Base-by-base conservation (phyloP, 2,329 filamentous ascomycete species). In the Xylaria sp. region DNA sequence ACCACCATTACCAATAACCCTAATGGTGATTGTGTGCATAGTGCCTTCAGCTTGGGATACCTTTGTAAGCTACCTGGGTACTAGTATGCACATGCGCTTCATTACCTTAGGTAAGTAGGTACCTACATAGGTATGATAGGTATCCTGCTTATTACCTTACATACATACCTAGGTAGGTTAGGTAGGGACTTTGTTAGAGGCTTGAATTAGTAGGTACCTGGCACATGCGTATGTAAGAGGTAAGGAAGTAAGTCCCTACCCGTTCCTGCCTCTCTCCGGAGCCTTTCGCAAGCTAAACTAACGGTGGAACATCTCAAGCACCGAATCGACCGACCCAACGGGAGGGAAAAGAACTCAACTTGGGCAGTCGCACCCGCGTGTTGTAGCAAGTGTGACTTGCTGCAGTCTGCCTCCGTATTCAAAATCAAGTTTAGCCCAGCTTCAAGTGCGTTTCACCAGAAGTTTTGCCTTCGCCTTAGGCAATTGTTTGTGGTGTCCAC, bases 401-500 rank as follows among this genome's bases (percentile, higher is more conserved):
- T 74, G 73, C 68, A 71, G 57, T 64, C 65, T 58, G 71, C 73
- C 69, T 75, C 64, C 27, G 47, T 24, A 59, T 55, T 61, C 69
- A 68, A 74, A 72, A 68, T 69, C 61, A 63, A 68, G 64, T 61
- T 70, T 72, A 66, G 70, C 30, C 65, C 54, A 67, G 72, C 72
- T 72, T 75, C 73, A 67, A 65, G 61, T 75, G 17, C 72, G 75
- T 77, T 75, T 77, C 75, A 77, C 74, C 55, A 69, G 63, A 61
- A 59, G 17, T 57, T 59, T 72, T 67, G 54, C 63, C 55, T 27
- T 65, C 59, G 48, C 27, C 51, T 69, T 67, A 59, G 57, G 64
- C 39, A 36, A 59, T 57, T 67, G 48, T 64, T 68, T 55, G 64
- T 57, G 34, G 57, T 64, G 30, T 36, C 30, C 30, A 8, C 51